Conservation (phyloP, 257 asterid genomes). For the Primulina eburnea region DNA sequence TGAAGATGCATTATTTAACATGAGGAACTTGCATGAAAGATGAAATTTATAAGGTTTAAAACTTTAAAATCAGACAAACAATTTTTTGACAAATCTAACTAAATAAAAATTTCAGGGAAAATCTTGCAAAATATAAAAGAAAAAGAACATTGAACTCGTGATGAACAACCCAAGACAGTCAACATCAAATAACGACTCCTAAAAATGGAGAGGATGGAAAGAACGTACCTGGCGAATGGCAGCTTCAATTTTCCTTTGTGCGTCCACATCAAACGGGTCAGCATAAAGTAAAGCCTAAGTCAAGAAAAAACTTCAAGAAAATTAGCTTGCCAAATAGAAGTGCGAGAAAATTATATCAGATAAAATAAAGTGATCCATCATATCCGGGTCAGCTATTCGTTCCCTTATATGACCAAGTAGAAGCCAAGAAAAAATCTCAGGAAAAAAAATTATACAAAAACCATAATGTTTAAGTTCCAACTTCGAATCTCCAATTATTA, state of each 20-base stretch:
- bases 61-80: not conserved
- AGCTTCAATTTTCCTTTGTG: constrained; percentile 93
- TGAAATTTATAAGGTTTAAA: not conserved
- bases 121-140: constrained; percentile 11
- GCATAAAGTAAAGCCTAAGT: constrained; percentile 83
- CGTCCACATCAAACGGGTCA: constrained; percentile 98
- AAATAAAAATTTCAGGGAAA: constrained; percentile 13
- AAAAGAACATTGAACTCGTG: not conserved
- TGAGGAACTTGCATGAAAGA: constrained; percentile 1
- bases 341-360: not conserved
- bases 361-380: constrained; percentile 13
- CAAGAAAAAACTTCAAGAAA: constrained; percentile 16
- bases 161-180: not conserved
- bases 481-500: not conserved
- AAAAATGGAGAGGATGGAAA: constrained; percentile 18
- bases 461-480: not conserved
- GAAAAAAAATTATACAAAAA: not conserved
- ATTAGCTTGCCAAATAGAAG: constrained; percentile 10
- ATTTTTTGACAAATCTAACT: constrained; percentile 1
- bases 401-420: no score
- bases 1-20: not conserved
- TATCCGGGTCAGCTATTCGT: constrained; percentile 5
- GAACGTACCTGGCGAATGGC: constrained; percentile 80
- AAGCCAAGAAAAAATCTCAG: no score
- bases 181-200: constrained; percentile 21